Evolutionary conservation across 2,329 filamentous ascomycete genomes (phyloP).

Genomic region (Talaromyces sp.): DNA sequence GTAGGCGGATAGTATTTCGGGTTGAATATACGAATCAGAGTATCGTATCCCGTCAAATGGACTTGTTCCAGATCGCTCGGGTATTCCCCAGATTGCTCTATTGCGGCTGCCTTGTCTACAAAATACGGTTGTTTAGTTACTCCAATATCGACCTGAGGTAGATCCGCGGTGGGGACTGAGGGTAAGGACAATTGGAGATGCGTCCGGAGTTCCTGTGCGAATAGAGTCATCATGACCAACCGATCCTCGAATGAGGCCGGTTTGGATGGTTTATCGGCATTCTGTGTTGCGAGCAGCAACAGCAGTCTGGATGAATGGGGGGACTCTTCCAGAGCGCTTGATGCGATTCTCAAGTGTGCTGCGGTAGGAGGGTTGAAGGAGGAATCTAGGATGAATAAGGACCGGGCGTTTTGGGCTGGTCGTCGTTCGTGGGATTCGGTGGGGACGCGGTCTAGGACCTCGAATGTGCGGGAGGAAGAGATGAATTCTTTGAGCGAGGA

Average conservation of each 20-base stretch:
- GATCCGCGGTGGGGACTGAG: background rate
- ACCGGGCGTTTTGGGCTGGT: slow-evolving; percentile 23
- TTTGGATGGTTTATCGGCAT: slow-evolving; percentile 60
- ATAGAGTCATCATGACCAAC: slow-evolving; percentile 48
- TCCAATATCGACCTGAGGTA: slow-evolving; percentile 45
- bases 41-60: slow-evolving; percentile 50
- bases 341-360: slow-evolving; percentile 57
- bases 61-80: slow-evolving; percentile 40
- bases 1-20: slow-evolving; percentile 49
- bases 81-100: slow-evolving; percentile 39
- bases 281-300: slow-evolving; percentile 61
- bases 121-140: slow-evolving; percentile 50
- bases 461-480: slow-evolving; percentile 36
- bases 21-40: slow-evolving; percentile 48
- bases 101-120: slow-evolving; percentile 46
- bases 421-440: slow-evolving; percentile 16
- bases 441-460: slow-evolving; percentile 31
- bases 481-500: slow-evolving; percentile 44
- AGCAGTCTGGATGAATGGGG: slow-evolving; percentile 45
- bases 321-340: slow-evolving; percentile 49
- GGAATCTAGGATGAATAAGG: slow-evolving; percentile 63
- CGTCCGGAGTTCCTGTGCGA: slow-evolving; percentile 43
- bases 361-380: slow-evolving; percentile 64
- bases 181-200: slow-evolving; percentile 23
- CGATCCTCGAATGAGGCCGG: slow-evolving; percentile 49